phyloP scores from a whole-genome alignment of 371 early-diverging fungal species.

The Cokeromyces recurvatus region DNA sequence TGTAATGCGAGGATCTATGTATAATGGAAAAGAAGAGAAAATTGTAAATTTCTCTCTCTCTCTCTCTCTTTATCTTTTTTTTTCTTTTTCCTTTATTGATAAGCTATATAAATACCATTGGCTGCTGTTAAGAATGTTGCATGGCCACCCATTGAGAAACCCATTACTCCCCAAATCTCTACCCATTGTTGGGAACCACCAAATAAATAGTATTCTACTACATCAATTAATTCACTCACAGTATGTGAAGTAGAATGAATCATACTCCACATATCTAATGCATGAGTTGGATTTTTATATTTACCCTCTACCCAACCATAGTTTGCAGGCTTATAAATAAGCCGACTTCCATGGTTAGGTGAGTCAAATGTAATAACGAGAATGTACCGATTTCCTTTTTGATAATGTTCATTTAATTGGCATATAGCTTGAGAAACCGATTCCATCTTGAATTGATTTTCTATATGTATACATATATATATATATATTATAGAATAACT shows the following conservation, averaged over 20 bases:
- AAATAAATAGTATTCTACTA: conserved; percentile 44
- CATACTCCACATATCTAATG: conserved; percentile 51
- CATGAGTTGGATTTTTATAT: conserved; percentile 40
- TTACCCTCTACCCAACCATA: conserved; percentile 33
- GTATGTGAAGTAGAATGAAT: conserved; percentile 36
- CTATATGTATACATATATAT: conserved; percentile 11
- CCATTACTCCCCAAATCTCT: conserved; percentile 44
- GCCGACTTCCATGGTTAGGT: conserved; percentile 52
- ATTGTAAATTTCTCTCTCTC: too few species aligned
- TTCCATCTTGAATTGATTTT: conserved; percentile 27
- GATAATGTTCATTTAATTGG: conserved; percentile 11
- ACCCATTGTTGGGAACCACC: conserved; percentile 18
- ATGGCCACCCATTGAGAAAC: conserved; percentile 59
- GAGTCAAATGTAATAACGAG: conserved; percentile 51
- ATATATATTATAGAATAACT: too few species aligned
- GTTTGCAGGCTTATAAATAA: conserved; percentile 27
- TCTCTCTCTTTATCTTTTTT: not conserved
- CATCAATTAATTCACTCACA: conserved; percentile 47
- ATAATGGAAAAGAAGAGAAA: too few species aligned
- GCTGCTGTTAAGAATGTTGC: conserved; percentile 44
- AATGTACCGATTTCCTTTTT: conserved; percentile 13
- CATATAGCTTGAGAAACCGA: conserved; percentile 22
- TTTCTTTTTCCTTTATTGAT: not conserved
- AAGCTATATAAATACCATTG: conserved; percentile 41
- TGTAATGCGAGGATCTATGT: conserved; percentile 36